Percentiles rank a stretch among this genome's conserved stretches.
These are phyloP conservation scores for Porcisia deanei DNA, from an alignment of 208 protist genomes.

Conservation along the genomic window DNA sequence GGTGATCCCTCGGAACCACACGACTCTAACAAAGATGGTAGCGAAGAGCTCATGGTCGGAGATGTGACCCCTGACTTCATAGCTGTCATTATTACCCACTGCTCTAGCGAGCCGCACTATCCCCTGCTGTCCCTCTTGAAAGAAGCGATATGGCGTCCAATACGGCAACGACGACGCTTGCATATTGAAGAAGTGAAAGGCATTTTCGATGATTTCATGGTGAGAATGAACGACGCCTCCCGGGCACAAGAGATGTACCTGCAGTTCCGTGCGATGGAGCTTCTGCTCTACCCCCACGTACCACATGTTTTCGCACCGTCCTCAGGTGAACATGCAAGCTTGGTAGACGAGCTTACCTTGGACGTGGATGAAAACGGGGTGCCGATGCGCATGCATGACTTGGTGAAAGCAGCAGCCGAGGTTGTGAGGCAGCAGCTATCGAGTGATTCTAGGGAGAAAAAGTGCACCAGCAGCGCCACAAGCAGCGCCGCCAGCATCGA, in stretches of 20 bases:
- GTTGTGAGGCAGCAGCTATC: background rate
- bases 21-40: background rate
- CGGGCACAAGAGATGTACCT: constrained; percentile 19
- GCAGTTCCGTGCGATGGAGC: constrained; percentile 3
- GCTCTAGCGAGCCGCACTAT: constrained; percentile 53
- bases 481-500: background rate
- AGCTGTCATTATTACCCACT: constrained; percentile 75
- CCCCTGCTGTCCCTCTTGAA: constrained; percentile 6
- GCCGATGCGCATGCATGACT: constrained; percentile 8
- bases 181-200: constrained; percentile 1
- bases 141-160: constrained; percentile 10
- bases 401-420: constrained; percentile 4
- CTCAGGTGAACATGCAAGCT: background rate
- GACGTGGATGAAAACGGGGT: constrained; percentile 18
- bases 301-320: background rate
- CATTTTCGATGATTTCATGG: constrained; percentile 1
- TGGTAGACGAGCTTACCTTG: background rate
- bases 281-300: background rate
- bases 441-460: background rate
- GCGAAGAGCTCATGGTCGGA: background rate
- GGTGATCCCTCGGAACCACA: background rate
- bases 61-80: constrained; percentile 51
- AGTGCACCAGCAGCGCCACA: background rate
- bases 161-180: constrained; percentile 12
- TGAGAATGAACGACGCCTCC: constrained; percentile 2